Evolutionary conservation across 345 rosid species (phyloP).

Genomic region (Cardamine resedifolia): DNA sequence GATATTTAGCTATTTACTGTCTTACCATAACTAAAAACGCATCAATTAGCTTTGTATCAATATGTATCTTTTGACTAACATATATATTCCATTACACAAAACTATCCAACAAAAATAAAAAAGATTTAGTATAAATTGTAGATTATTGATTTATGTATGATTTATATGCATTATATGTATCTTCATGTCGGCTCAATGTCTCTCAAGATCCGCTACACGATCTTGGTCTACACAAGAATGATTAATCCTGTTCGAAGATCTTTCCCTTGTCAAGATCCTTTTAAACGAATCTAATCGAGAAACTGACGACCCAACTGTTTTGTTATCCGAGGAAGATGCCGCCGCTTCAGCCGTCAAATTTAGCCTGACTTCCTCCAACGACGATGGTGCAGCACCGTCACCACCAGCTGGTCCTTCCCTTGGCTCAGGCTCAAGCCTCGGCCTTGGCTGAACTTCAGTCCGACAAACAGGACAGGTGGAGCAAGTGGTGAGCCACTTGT

Average conservation of each 20-base stretch:
- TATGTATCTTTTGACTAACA: constrained; percentile 16
- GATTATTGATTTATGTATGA: constrained; percentile 20
- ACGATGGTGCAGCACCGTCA: constrained; percentile 27
- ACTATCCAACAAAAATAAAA: neutral
- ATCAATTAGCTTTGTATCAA: constrained; percentile 1
- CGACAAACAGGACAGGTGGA: constrained; percentile 85
- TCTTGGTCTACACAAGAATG: constrained; percentile 39
- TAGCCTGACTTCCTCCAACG: constrained; percentile 25
- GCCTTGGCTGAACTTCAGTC: constrained; percentile 60
- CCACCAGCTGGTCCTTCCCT: constrained; percentile 41
- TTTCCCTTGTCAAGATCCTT: constrained; percentile 53
- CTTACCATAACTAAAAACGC: constrained; percentile 8
- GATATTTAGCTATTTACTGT: constrained; percentile 1
- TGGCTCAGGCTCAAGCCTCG: constrained; percentile 49
- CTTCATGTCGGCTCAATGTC: constrained; percentile 36
- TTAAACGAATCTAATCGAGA: constrained; percentile 54
- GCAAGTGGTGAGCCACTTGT: constrained; percentile 62
- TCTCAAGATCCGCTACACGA: constrained; percentile 43
- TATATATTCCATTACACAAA: constrained; percentile 13
- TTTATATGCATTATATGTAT: constrained; percentile 20
- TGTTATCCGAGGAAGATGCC: constrained; percentile 30
- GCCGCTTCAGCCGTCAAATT: constrained; percentile 34
- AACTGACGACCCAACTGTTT: constrained; percentile 40
- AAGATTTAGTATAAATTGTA: neutral
- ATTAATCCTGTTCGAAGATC: constrained; percentile 49